A percentile compares a stretch with the other conserved stretches of the same genome.
These are phyloP conservation scores for Pyrenula massariospora DNA, from an alignment of 495 filamentous ascomycete species.

Conservation along the genomic window DNA sequence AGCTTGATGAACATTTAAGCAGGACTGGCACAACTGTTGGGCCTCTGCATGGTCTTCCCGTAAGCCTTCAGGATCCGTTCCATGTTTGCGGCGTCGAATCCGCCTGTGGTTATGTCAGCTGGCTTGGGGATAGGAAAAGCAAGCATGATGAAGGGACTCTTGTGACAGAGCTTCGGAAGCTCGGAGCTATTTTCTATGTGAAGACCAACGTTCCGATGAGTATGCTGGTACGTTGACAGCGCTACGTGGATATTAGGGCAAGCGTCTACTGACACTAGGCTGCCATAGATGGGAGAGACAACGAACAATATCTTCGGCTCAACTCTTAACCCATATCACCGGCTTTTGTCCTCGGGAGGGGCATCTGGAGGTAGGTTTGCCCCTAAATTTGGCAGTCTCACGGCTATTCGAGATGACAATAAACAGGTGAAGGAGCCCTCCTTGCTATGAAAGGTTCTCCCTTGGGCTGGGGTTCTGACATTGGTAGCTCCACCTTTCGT, in stretches of 20 bases:
- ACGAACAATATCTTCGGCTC: background rate
- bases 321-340: background rate
- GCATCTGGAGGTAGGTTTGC: background rate
- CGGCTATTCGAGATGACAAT: no score
- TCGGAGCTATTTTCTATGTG: background rate
- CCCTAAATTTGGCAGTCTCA: no score
- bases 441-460: background rate
- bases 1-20: background rate
- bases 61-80: background rate
- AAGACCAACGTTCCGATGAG: background rate
- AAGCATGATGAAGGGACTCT: background rate
- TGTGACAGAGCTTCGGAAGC: background rate
- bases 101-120: background rate
- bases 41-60: background rate
- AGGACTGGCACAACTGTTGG: background rate
- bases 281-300: background rate
- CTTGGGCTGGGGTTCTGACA: background rate
- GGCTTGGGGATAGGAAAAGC: background rate
- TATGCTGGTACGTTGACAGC: no score
- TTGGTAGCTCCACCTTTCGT: no score
- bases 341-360: background rate
- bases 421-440: background rate
- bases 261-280: no score
- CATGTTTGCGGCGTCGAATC: background rate
- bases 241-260: no score